A percentile compares a stretch with the other conserved stretches of the same genome.
Conservation (phyloP, 495 filamentous ascomycete genomes). For the Corynascus novoguineensis region DNA sequence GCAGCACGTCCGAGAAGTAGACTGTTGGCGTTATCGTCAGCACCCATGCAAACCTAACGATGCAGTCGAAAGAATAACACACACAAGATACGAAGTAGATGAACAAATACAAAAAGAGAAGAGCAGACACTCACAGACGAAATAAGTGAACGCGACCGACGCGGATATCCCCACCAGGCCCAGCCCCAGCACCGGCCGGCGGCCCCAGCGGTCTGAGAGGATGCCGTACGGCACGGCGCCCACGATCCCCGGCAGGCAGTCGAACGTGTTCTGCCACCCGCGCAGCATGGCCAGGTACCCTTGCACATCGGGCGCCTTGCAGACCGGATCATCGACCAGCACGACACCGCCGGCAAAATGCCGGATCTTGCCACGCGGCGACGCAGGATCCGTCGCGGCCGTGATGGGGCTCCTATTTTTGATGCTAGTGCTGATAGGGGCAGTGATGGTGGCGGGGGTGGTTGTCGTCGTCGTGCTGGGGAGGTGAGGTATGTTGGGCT, state of each 20-base stretch:
- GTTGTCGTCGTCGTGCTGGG: background rate
- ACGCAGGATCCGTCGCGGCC: too few species aligned
- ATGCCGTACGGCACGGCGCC: constrained; percentile 30
- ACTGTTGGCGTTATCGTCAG: constrained; percentile 17
- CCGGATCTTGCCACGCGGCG: background rate
- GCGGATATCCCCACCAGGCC: constrained; percentile 19
- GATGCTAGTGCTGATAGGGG: background rate
- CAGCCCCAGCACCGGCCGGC: constrained; percentile 26
- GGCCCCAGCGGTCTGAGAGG: constrained; percentile 32
- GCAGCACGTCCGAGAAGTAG: constrained; percentile 25
- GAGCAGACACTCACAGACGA: constrained; percentile 22
- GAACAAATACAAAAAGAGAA: background rate
- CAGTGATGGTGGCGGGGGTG: background rate
- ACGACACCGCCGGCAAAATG: constrained; percentile 2
- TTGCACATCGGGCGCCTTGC: constrained; percentile 30
- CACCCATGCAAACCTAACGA: background rate
- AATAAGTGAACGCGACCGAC: constrained; percentile 7
- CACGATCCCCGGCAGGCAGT: constrained; percentile 28
- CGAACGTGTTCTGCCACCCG: constrained; percentile 27
- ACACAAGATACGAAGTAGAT: background rate
- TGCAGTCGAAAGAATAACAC: too few species aligned
- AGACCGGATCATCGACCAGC: constrained; percentile 16
- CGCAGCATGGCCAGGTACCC: constrained; percentile 30
- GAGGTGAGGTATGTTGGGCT: background rate
- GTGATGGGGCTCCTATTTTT: background rate